phyloP scores from a whole-genome alignment of 176 grass and related monocot genomes.

The Rhipidocladum racemiflorum region DNA sequence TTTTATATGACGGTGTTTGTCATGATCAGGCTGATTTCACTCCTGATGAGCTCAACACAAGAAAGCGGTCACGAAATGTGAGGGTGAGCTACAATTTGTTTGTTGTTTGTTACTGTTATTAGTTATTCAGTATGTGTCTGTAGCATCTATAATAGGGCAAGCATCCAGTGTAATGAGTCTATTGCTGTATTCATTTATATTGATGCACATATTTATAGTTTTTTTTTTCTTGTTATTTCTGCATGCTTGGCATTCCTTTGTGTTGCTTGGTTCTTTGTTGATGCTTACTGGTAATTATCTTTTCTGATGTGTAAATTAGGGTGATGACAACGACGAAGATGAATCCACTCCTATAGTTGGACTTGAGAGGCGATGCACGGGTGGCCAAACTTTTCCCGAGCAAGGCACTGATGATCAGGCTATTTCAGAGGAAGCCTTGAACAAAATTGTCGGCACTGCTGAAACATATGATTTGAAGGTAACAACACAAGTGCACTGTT shows the following conservation, averaged over 20 bases:
- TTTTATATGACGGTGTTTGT: neutral
- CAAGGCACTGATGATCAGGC: constrained; percentile 72
- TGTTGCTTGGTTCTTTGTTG: neutral
- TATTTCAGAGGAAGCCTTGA: constrained; percentile 79
- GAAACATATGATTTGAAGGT: constrained; percentile 74
- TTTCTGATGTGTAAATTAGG: constrained; percentile 37
- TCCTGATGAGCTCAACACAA: constrained; percentile 58
- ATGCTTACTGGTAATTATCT: neutral
- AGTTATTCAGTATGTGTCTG: neutral
- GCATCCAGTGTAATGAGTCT: neutral
- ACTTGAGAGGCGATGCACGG: constrained; percentile 23
- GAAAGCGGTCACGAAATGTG: constrained; percentile 53
- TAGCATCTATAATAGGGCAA: neutral
- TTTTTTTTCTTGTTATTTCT: neutral
- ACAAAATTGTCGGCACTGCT: constrained; percentile 78
- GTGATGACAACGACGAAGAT: constrained; percentile 34
- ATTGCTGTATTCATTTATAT: neutral
- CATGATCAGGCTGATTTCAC: constrained; percentile 66
- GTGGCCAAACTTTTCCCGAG: constrained; percentile 54
- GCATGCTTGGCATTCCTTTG: neutral
- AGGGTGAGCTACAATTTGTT: constrained; percentile 42
- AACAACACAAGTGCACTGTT: constrained; percentile 7
- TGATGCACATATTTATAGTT: neutral
- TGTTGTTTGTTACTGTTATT: neutral
- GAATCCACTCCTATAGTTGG: constrained; percentile 42